Evolutionary conservation across 495 filamentous ascomycete genomes (phyloP), one percentile per base, ranked within the genome.

Genomic region (Jackrogersella minutella): DNA sequence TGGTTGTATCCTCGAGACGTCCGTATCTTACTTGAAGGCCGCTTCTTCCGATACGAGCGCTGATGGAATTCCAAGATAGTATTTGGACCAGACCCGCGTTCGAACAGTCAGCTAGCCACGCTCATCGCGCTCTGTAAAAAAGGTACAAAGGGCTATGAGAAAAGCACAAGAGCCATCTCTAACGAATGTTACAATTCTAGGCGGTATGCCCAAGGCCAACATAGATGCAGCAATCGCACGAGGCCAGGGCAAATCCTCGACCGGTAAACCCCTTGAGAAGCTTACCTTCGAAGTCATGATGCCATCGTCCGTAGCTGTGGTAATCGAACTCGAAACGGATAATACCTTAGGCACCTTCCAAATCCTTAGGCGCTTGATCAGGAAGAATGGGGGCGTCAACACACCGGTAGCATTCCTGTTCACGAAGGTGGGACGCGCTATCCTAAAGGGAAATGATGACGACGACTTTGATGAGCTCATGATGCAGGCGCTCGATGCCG

Each of bases 201-300:
- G 86, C 63, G 89, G 89, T 50, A 86, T 97, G 41, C 91, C 93
- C 11, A 97, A 97, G 74, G 83, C 85, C 24, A 79, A 81, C 1
- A 97, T 98, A 63, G 92, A 97, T 70, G 80, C 80, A 11, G 92
- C 95, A 53, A 89, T 98, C 62, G 88, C 90, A 10, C 86, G 93
- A 21, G 96, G 95, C 5, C 93, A 97, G 73, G 96, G 96, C 13
- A 81, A 87, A 28, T 91, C 92, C 22, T 71, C 86, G 0, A 83
- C 81, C 1, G 94, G 95, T 33, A 84, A 83, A 28, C 80, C 84
- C 4, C 84, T 98, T 4, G 93, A 98, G 72, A 78, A 77, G 31
- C 59, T 97, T 13, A 90, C 85, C 0, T 81, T 97, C 56, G 95
- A 99, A 80, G 90, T 88, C 2, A 90, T 98, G 64, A 76, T 96